phyloP scores from a whole-genome alignment of 2,329 filamentous ascomycete genomes.

The Diaporthe sp. region DNA sequence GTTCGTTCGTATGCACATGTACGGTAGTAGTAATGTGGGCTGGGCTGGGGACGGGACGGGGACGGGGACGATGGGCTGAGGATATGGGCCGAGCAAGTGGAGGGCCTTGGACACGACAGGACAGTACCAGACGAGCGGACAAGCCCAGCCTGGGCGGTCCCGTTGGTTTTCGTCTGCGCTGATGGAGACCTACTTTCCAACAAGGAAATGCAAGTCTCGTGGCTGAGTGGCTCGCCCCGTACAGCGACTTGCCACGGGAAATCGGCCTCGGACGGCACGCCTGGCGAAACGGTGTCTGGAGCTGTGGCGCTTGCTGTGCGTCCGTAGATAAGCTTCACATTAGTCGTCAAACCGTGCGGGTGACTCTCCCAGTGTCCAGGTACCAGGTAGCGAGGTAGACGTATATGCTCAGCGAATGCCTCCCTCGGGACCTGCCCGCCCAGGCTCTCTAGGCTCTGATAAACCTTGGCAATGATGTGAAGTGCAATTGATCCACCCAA shows the following conservation, averaged over 20 bases:
- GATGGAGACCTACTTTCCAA: neutral
- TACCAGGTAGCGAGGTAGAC: neutral
- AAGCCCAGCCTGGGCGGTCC: neutral
- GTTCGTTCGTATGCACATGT: slow-evolving; percentile 8
- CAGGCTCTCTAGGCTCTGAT: neutral
- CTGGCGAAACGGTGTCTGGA: slow-evolving; percentile 9
- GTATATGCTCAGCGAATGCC: neutral
- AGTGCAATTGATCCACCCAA: neutral
- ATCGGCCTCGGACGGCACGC: slow-evolving; percentile 2
- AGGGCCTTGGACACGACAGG: slow-evolving; percentile 2
- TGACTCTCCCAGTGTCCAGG: neutral
- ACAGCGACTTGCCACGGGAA: neutral
- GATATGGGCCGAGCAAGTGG: slow-evolving; percentile 11
- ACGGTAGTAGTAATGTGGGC: neutral
- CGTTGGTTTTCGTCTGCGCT: slow-evolving; percentile 20
- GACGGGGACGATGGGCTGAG: slow-evolving; percentile 20
- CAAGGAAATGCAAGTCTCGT: slow-evolving; percentile 2
- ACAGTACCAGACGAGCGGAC: neutral
- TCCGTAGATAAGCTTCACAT: neutral
- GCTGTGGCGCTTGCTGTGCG: slow-evolving; percentile 6
- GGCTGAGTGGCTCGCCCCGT: neutral
- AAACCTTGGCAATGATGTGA: neutral
- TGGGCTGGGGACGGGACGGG: neutral
- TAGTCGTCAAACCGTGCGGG: neutral
- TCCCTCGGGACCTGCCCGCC: neutral